Base-by-base conservation (phyloP, 108 stramenopile genomes). In the Fistulifera pelliculosa region DNA sequence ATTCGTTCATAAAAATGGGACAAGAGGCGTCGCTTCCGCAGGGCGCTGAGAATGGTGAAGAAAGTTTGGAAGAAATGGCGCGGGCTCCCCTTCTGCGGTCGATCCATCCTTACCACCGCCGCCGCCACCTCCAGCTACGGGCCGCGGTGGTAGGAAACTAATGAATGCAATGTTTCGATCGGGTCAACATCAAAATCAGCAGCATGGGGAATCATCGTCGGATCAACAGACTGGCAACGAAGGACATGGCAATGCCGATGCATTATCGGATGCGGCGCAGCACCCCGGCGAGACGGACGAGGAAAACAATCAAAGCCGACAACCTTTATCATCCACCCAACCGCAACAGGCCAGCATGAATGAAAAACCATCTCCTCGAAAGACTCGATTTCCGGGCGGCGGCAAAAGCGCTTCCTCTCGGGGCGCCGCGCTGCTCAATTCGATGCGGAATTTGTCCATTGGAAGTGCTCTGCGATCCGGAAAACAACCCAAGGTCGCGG, bases 361-460 rank as follows among this genome's bases (percentile, higher is more conserved):
- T 35, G 31, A 35, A 35, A 35, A 35, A 35, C 31, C 31, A 3
- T 35, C 31, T 3, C 31, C 31, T 6, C 31, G 31, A 35, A 35
- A 35, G 31, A 35, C 31, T 35, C 3, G 3, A 6, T 35, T 35
- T 35, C 31, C 31, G 31, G 31, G 31, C 3, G 21, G 19, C 3
- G 8, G 8, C 3, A 51, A 51, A 6, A n/a, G 54, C 4, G 35
- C 54, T 28, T 21, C 19, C 5, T 35, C 39, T 41, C 54, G 54
- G 7, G 70, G 66, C 15, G 62, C 62, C 15, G 71, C 64, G 22
- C 27, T 77, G 8, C 58, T 77, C 27, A 65, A 68, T 50, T 61
- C 63, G 25, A 77, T 77, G 76, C 54, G 73, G 27, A 77, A 68
- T 42, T 47, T 75, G 10, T 56, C 50, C 39, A 39, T 64, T n/a